These are phyloP conservation scores for Actinomortierella wolfii DNA, from an alignment of 371 early-diverging fungal genomes.

Conservation along the genomic window DNA sequence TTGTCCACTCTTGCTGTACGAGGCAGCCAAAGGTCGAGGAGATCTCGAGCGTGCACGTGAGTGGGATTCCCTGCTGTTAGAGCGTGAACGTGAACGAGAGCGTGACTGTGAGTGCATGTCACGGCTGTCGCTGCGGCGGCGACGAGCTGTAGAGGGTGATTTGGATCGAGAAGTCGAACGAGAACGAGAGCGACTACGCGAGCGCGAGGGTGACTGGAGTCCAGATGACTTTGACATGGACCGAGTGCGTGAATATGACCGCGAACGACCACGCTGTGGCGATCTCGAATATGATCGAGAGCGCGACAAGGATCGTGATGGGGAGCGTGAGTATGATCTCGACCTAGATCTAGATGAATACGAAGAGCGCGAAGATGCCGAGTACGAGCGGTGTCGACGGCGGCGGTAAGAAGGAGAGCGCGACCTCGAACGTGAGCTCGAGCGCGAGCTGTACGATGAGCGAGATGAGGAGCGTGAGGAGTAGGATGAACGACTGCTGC, in stretches of 20 bases:
- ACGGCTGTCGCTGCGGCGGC: no score
- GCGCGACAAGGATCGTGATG: conserved; percentile 12
- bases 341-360: conserved; percentile 16
- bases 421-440: conserved; percentile 6
- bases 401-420: background rate
- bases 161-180: conserved; percentile 48
- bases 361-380: conserved; percentile 7
- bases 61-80: no score
- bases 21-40: no score
- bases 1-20: no score
- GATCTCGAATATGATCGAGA: conserved; percentile 15
- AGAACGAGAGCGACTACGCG: conserved; percentile 41
- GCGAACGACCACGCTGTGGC: conserved; percentile 23
- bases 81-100: no score
- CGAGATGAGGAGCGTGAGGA: conserved; percentile 15
- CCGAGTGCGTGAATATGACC: conserved; percentile 1
- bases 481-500: conserved; percentile 22
- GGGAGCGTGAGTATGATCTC: conserved; percentile 11
- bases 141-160: no score
- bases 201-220: background rate
- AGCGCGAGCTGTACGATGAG: conserved; percentile 11
- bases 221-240: conserved; percentile 3
- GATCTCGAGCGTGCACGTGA: no score
- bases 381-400: conserved; percentile 8
- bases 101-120: no score